Evolutionary conservation across 345 rosid species (phyloP), one percentile per base, ranked within the genome.

Genomic region (Isatis tinctoria): DNA sequence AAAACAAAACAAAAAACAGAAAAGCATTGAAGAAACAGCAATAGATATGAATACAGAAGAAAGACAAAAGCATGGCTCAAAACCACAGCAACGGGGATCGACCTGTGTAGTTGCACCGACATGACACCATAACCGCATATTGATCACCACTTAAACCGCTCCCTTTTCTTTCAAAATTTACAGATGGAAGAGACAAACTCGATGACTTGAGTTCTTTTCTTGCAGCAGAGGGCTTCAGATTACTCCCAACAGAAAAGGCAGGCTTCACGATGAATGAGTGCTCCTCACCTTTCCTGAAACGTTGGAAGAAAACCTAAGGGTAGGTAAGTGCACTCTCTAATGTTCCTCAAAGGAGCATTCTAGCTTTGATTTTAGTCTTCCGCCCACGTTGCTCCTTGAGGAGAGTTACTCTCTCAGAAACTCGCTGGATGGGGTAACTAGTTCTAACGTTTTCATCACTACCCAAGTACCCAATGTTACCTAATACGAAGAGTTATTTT

Each of bases 261-360:
- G 96, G 97, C 79, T 88, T 96, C 74, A 96, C 84, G 26, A 96
- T 88, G 79, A 96, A 96, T 43, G 99, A 92, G 77, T 92, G 99
- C 77, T 90, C 98, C 80, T 92, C 99, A 77, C 97, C 93, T 81
- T 84, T 90, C 99, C 99, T 96, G 87, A 76, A 77, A 69, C 1
- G 26, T 72, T 65, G 37, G 49, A 66, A 60, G 54, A 65, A 71
- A 43, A 45, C 49, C 45, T 16, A 63, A 64, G 28, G 32, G 60
- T 76, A 14, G 60, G 60, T 70, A 69, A 70, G 60, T 14, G 67
- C 63, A 70, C 13, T 77, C 61, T 64, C 56, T 47, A 63, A 13
- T 53, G 70, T 41, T 63, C 52, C 64, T 33, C 33, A 53, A 44
- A 62, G 22, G 10, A 27, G 43, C 28, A 54, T 10, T 68, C 26